Percentiles rank a stretch among this genome's conserved stretches.
phyloP scores from a whole-genome alignment of 176 grass and related monocot species.

The Paspalum vaginatum region DNA sequence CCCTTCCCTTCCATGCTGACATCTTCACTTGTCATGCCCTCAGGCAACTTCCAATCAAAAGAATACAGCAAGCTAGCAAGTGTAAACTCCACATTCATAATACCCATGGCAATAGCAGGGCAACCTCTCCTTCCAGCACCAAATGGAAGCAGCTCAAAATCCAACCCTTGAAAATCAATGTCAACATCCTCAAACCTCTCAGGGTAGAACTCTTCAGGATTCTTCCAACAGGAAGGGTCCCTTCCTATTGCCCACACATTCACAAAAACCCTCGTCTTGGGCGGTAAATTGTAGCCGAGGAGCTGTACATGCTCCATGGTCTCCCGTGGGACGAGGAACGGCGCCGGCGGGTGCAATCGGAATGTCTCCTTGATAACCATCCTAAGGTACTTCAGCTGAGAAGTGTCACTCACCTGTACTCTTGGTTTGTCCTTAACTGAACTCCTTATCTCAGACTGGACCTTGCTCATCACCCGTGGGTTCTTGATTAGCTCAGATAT shows the following conservation, averaged over 20 bases:
- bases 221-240: background rate
- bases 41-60: slow-evolving; percentile 35
- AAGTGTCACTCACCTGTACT: background rate
- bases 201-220: background rate
- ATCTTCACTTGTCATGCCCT: slow-evolving; percentile 21
- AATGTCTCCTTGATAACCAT: slow-evolving; percentile 12
- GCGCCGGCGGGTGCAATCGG: background rate
- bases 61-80: slow-evolving; percentile 39
- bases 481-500: slow-evolving; percentile 20
- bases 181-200: background rate
- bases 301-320: background rate
- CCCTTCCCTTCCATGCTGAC: slow-evolving; percentile 29
- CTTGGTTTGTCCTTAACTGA: background rate
- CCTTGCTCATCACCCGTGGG: background rate
- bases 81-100: slow-evolving; percentile 28
- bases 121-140: background rate
- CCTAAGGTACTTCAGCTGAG: background rate
- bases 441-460: background rate
- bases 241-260: slow-evolving; percentile 12
- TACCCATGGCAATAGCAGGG: slow-evolving; percentile 17
- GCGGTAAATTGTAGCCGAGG: background rate
- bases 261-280: background rate
- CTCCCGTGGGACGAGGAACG: background rate
- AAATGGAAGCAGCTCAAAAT: slow-evolving; percentile 12
- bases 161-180: background rate